These are phyloP conservation scores for Cercospora sesami DNA, from an alignment of 2,329 filamentous ascomycete genomes.

Conservation along the genomic window DNA sequence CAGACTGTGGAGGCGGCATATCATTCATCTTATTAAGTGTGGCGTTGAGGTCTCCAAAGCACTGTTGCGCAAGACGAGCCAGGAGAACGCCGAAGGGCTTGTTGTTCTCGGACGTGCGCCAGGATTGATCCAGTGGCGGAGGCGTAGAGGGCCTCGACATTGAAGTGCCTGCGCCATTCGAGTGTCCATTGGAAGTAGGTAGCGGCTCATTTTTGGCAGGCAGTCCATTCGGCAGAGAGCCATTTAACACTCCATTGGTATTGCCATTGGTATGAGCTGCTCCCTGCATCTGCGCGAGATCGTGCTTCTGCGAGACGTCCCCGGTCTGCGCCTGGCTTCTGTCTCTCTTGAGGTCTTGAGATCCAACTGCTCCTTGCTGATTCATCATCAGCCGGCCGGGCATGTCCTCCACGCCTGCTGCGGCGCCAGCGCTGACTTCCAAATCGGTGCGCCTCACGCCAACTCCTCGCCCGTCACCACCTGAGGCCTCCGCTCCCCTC, in stretches of 20 bases:
- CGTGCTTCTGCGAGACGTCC: constrained; percentile 24
- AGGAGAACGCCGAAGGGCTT: constrained; percentile 74
- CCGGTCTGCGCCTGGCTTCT: constrained; percentile 32
- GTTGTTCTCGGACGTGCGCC: constrained; percentile 68
- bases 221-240: constrained; percentile 10
- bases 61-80: constrained; percentile 76
- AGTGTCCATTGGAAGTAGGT: constrained; percentile 24
- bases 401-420: constrained; percentile 40
- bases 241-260: constrained; percentile 24
- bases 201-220: constrained; percentile 6
- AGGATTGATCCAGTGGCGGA: constrained; percentile 59
- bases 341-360: constrained; percentile 39
- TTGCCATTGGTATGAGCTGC: constrained; percentile 17
- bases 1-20: constrained; percentile 54
- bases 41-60: constrained; percentile 74
- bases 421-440: constrained; percentile 13
- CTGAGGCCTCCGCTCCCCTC: constrained; percentile 23
- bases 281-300: constrained; percentile 21
- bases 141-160: constrained; percentile 35
- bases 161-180: constrained; percentile 9
- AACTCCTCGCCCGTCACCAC: constrained; percentile 25
- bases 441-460: constrained; percentile 11
- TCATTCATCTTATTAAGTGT: constrained; percentile 70
- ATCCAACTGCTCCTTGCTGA: constrained; percentile 44
- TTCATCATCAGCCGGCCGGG: constrained; percentile 53